Conservation (phyloP, 1,284 basidiomycete genomes). For the Boletus smithii region DNA sequence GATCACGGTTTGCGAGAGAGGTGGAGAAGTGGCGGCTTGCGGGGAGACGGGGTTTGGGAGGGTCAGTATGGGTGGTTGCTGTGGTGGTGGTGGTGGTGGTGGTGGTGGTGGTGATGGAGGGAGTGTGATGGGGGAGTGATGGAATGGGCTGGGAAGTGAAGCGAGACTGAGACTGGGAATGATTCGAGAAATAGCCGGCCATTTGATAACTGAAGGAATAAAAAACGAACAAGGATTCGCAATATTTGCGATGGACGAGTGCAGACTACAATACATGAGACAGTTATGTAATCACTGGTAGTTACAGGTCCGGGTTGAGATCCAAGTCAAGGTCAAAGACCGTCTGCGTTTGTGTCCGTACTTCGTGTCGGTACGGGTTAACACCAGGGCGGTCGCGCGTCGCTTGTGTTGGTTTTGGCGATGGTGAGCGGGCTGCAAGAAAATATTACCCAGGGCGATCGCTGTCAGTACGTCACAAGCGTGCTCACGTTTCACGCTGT, state of each 20-base stretch:
- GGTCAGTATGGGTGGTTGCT: too few relatives aligned
- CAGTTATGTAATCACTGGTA: constrained; percentile 32
- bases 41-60: constrained; percentile 44
- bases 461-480: constrained; percentile 4
- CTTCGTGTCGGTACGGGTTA: constrained; percentile 67
- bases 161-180: constrained; percentile 68
- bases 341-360: constrained; percentile 53
- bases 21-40: constrained; percentile 76
- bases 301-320: constrained; percentile 71
- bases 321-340: constrained; percentile 75
- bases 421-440: constrained; percentile 44
- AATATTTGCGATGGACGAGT: constrained; percentile 12
- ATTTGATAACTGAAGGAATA: constrained; percentile 35
- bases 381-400: constrained; percentile 49
- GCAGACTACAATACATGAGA: neutral
- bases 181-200: constrained; percentile 76
- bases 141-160: constrained; percentile 53
- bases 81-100: too few relatives aligned
- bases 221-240: constrained; percentile 1
- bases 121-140: constrained; percentile 44
- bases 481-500: constrained; percentile 69
- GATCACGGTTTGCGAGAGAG: constrained; percentile 43
- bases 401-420: constrained; percentile 48
- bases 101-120: constrained; percentile 25
- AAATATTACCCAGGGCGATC: neutral